These are phyloP conservation scores for Candida sp. DNA, from an alignment of 1,139 yeast genomes.

Conservation along the genomic window DNA sequence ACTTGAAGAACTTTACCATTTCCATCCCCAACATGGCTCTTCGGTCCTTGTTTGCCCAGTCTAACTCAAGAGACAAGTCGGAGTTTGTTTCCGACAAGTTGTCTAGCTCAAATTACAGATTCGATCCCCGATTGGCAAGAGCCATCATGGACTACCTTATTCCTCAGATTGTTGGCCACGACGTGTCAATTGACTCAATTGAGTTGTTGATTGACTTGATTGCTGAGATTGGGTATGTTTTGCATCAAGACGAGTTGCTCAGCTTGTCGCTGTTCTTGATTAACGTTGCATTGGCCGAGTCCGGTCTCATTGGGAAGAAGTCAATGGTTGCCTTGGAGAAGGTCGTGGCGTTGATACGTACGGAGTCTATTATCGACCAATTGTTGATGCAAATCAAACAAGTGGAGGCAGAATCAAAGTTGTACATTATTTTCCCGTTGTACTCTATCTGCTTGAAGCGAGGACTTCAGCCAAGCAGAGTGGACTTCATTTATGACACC, in stretches of 20 bases:
- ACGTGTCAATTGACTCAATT: slow-evolving; percentile 57
- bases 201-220: slow-evolving; percentile 68
- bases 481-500: slow-evolving; percentile 8
- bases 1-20: slow-evolving; percentile 50
- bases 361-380: slow-evolving; percentile 16
- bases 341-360: slow-evolving; percentile 38
- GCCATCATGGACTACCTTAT: slow-evolving; percentile 24
- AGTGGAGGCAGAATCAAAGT: slow-evolving; percentile 3
- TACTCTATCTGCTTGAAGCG: slow-evolving; percentile 16
- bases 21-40: slow-evolving; percentile 76
- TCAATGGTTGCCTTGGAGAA: slow-evolving; percentile 60
- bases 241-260: slow-evolving; percentile 44
- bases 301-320: slow-evolving; percentile 55
- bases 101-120: slow-evolving; percentile 16
- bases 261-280: slow-evolving; percentile 41
- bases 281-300: slow-evolving; percentile 42
- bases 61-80: slow-evolving; percentile 21
- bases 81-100: slow-evolving; percentile 22
- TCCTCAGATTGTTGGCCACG: slow-evolving; percentile 22
- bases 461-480: slow-evolving; percentile 11
- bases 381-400: slow-evolving; percentile 11
- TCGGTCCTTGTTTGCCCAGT: slow-evolving; percentile 51
- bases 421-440: slow-evolving; percentile 15
- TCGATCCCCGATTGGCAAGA: slow-evolving; percentile 19
- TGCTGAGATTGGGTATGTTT: slow-evolving; percentile 54